phyloP scores from a whole-genome alignment of 164 flowering plant species.

The Taxillus chinensis region DNA sequence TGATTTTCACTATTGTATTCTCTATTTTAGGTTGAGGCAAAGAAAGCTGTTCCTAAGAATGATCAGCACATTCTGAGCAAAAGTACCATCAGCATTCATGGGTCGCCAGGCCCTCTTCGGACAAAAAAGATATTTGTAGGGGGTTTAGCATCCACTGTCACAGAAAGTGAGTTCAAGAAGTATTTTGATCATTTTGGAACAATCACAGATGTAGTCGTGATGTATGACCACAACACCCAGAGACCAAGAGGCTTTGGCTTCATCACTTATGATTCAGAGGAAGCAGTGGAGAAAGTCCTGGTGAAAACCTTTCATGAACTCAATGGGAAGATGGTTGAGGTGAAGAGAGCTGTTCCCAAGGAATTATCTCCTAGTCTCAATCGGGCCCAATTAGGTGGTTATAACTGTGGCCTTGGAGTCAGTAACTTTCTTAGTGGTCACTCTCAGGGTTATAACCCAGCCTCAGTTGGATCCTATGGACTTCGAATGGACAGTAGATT shows the following conservation, averaged over 20 bases:
- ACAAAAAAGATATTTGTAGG: slow-evolving; percentile 30
- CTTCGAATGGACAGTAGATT: slow-evolving; percentile 61
- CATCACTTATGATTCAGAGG: slow-evolving; percentile 84
- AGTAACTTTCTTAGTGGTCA: slow-evolving; percentile 43
- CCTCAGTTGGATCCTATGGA: slow-evolving; percentile 46
- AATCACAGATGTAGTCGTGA: slow-evolving; percentile 27
- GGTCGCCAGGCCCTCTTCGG: slow-evolving; percentile 24
- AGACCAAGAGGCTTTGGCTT: slow-evolving; percentile 72
- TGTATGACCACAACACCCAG: slow-evolving; percentile 33
- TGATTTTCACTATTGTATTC: neutral
- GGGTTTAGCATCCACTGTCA: slow-evolving; percentile 25
- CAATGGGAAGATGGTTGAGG: slow-evolving; percentile 88
- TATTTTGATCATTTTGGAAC: slow-evolving; percentile 28
- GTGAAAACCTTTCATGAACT: slow-evolving; percentile 74
- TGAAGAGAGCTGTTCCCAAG: slow-evolving; percentile 82
- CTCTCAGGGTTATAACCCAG: slow-evolving; percentile 48
- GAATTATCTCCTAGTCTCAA: slow-evolving; percentile 67
- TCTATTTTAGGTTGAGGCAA: slow-evolving; percentile 24
- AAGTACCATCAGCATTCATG: slow-evolving; percentile 19
- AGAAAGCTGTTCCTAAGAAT: slow-evolving; percentile 31
- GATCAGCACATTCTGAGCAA: slow-evolving; percentile 14
- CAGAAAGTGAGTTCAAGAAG: slow-evolving; percentile 22
- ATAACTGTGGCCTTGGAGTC: slow-evolving; percentile 45
- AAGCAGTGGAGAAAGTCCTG: slow-evolving; percentile 70
- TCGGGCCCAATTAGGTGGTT: slow-evolving; percentile 40